Percentiles rank a stretch among this genome's conserved stretches.
Evolutionary conservation across 371 early-diverging fungal genomes (phyloP).

Genomic region (Apophysomyces ossiformis): DNA sequence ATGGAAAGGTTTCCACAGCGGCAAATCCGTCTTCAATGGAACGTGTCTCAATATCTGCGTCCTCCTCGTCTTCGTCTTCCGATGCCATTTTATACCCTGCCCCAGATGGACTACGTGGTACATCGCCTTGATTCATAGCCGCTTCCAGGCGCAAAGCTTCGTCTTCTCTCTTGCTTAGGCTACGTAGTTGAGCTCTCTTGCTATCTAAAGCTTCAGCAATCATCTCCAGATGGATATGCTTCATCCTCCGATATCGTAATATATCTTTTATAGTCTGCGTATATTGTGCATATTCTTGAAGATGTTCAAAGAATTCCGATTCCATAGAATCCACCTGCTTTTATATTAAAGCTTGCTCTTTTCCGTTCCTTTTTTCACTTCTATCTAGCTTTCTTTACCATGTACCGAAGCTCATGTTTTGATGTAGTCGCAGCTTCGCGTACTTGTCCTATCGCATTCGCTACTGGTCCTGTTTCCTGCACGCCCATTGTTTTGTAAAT

Average conservation of each 20-base stretch:
- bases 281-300: constrained; percentile 89
- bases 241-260: constrained; percentile 76
- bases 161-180: constrained; percentile 74
- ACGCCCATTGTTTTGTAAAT: constrained; percentile 88
- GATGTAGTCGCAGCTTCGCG: constrained; percentile 86
- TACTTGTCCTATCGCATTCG: constrained; percentile 78
- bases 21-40: constrained; percentile 50
- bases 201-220: constrained; percentile 69
- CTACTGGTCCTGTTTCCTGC: constrained; percentile 66
- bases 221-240: constrained; percentile 84
- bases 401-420: constrained; percentile 63
- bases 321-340: constrained; percentile 64
- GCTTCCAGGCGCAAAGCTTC: constrained; percentile 80
- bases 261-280: constrained; percentile 75
- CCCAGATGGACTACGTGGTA: background rate
- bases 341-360: background rate
- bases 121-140: constrained; percentile 44
- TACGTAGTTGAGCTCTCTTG: constrained; percentile 65
- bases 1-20: constrained; percentile 30
- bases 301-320: constrained; percentile 72
- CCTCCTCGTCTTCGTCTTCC: constrained; percentile 14
- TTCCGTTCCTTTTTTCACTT: background rate
- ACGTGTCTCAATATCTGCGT: constrained; percentile 35
- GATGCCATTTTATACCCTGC: background rate
- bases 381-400: constrained; percentile 45